Base-by-base conservation (phyloP, 331 rosid genomes). In the Quercus tomentella region DNA sequence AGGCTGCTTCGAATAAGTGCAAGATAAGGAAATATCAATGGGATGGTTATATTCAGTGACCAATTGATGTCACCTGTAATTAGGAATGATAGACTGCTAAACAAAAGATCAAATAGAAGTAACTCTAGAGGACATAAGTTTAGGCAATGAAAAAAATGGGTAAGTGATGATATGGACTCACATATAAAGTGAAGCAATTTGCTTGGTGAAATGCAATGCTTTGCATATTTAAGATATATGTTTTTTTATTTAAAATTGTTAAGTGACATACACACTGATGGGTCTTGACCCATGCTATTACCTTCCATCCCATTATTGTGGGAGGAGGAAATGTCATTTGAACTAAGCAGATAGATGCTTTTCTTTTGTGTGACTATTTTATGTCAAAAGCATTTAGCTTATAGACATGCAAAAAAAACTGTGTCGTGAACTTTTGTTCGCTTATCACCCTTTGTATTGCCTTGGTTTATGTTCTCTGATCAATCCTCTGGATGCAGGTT, bases 401-500 rank as follows among this genome's bases (percentile, higher is more conserved):
- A 49, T 49, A 62, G 35, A 61, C 4, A 7, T 18, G 20, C 5
- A 15, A 62, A 7, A 62, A 62, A 26, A 26, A 1, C 16, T 62
- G 16, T 62, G 41, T 62, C 28, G 21, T 28, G 21, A 63, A 16
- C 54, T 49, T 14, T 49, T 49, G 54, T 16, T 8, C n/a, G 62
- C 31, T 17, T 11, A 16, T 74, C 18, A 26, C 16, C 54, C 17
- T 49, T 12, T 49, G 54, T 12, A 49, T 49, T 49, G 54, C 54
- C 4, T 49, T 30, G 70, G 4, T 17, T 17, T 17, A 17, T 30
- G 20, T 65, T 65, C 67, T 30, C 52, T 67, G 52, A 67, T 33
- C 45, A 33, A 8, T 23, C n/a, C 70, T 81, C 4, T 61, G 70
- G 33, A 73, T 78, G 76, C 88, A 96, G 99, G 94, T 96, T 66